These are phyloP conservation scores for Plantago major DNA, from an alignment of 257 asterid species.

Conservation along the genomic window DNA sequence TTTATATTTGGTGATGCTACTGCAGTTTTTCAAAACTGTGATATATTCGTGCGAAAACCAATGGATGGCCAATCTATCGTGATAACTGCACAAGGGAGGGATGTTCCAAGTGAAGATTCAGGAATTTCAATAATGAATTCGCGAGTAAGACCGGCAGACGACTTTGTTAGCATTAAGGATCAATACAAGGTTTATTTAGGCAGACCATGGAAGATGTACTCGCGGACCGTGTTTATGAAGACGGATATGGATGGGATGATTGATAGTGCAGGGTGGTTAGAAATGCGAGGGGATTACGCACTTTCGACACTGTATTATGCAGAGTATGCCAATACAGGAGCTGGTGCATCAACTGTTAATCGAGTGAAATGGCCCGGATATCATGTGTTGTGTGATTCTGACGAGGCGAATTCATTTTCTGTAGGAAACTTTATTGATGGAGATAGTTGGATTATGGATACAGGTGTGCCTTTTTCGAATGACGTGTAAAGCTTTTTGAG, in stretches of 20 bases:
- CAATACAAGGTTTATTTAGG: constrained; percentile 38
- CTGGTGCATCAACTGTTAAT: constrained; percentile 45
- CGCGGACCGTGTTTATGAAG: constrained; percentile 40
- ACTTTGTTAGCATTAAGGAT: constrained; percentile 37
- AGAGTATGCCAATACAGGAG: constrained; percentile 47
- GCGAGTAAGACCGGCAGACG: constrained; percentile 44
- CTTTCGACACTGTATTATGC: constrained; percentile 42
- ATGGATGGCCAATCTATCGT: constrained; percentile 32
- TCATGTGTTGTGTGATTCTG: constrained; percentile 30
- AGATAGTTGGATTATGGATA: constrained; percentile 31
- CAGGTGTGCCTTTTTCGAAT: constrained; percentile 20
- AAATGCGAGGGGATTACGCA: constrained; percentile 40
- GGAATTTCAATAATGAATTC: constrained; percentile 48
- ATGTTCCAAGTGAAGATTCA: constrained; percentile 54
- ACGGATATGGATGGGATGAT: constrained; percentile 30
- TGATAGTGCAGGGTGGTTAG: constrained; percentile 44
- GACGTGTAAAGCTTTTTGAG: too few relatives aligned
- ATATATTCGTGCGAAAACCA: constrained; percentile 48
- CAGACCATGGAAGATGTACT: constrained; percentile 52
- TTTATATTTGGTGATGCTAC: constrained; percentile 65
- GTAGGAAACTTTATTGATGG: constrained; percentile 41
- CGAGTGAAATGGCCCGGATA: constrained; percentile 60
- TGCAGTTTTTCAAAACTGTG: constrained; percentile 49
- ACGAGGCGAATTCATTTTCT: constrained; percentile 41
- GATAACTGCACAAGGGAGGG: constrained; percentile 60